Base-by-base conservation (phyloP, 2,329 filamentous ascomycete species). In the Xenosphaeropsis pyriputrescens region DNA sequence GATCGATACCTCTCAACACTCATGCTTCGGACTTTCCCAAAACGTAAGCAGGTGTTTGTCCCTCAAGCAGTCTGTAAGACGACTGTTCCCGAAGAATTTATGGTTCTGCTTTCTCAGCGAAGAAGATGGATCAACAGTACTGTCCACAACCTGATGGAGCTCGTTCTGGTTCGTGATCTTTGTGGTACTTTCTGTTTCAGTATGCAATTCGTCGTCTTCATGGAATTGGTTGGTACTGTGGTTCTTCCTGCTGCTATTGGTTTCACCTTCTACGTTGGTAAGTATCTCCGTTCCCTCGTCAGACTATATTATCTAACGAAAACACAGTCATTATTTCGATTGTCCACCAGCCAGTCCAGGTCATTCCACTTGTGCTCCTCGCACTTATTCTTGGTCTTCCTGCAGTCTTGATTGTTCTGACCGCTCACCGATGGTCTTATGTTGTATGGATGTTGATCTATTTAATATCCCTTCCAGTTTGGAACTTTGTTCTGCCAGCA, bases 131-230 rank as follows among this genome's bases (percentile, higher is more conserved):
- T 98, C 63, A 98, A 98, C 72, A 94, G 85, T 58, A 98, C 91
- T 4, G 82, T 98, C 36, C 91, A 98, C 68, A 98, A 98, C 56
- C 67, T 98, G 33, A 95, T 98, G 84, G 91, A 98, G 60, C 74
- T 98, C 42, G 78, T 96, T 37, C 73, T 98, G 26, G 93, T 98
- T 33, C 77, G 88, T 46, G 91, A 98, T 64, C 73, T 98, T 13
- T 98, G 91, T 55, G 91, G 91, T 47, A 98, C 91, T 3, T 98
- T 98, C 66, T 98, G 93, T 68, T 98, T 98, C 68, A 94, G 85
- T 60, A 98, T 98, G 91, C 91, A 98, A 62, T 98, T 98, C 56
- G 80, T 98, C 46, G 81, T 98, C 45, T 93, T 88, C 57, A 83
- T 98, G 53, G 91, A 98, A 62, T 69, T 98, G 39, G 72, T 96